phyloP scores from a whole-genome alignment of 2,329 filamentous ascomycete genomes.

The Fusarium torulosum region DNA sequence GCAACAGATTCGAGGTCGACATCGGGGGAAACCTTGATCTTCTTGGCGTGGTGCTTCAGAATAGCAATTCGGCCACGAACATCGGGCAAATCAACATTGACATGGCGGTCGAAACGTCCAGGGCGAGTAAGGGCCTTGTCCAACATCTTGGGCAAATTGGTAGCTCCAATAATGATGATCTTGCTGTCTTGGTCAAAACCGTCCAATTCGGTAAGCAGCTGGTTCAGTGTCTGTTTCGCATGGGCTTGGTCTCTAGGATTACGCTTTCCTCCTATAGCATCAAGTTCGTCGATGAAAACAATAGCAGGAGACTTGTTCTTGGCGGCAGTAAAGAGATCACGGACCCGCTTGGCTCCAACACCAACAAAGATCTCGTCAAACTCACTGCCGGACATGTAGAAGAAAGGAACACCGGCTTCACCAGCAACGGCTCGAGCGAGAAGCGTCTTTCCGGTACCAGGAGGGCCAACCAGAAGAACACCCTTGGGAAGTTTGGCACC shows the following conservation, averaged over 20 bases:
- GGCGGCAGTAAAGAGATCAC: slow-evolving; percentile 88
- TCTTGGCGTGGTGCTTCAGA: slow-evolving; percentile 91
- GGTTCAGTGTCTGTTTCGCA: slow-evolving; percentile 96
- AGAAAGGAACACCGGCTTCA: slow-evolving; percentile 97
- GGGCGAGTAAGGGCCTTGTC: slow-evolving; percentile 96
- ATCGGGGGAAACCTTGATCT: slow-evolving; percentile 83
- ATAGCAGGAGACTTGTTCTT: slow-evolving; percentile 90
- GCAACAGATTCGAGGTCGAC: slow-evolving; percentile 89
- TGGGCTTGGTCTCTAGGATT: slow-evolving; percentile 95
- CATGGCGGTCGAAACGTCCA: slow-evolving; percentile 94
- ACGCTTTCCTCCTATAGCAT: slow-evolving; percentile 93
- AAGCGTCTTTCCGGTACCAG: slow-evolving; percentile 97
- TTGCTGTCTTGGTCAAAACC: slow-evolving; percentile 95
- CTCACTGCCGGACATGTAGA: slow-evolving; percentile 99
- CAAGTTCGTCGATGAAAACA: slow-evolving; percentile 94
- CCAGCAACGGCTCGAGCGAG: slow-evolving; percentile 95
- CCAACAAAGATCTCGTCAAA: slow-evolving; percentile 99
- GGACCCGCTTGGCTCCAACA: slow-evolving; percentile 94
- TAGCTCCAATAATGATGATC: slow-evolving; percentile 95
- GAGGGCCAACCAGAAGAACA: slow-evolving; percentile 93
- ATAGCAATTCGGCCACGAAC: slow-evolving; percentile 94
- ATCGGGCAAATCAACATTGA: slow-evolving; percentile 89
- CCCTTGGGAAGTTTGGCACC: slow-evolving; percentile 98
- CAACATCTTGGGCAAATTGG: slow-evolving; percentile 93
- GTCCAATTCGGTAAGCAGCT: slow-evolving; percentile 95